Evolutionary conservation across 352 stramenopile genomes (phyloP).

Genomic region (Phytopythium mirpurense): DNA sequence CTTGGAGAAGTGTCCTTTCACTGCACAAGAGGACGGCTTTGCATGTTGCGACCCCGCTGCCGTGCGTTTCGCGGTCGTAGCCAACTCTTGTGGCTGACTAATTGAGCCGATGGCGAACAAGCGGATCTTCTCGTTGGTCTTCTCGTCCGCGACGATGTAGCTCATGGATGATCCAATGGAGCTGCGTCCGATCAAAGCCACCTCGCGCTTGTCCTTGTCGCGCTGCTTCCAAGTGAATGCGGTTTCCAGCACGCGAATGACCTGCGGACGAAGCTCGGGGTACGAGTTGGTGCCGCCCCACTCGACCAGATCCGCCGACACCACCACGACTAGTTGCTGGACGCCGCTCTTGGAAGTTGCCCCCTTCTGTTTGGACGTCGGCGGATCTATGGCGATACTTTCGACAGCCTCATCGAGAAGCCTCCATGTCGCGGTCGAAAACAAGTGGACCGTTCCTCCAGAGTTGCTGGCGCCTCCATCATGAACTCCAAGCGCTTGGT

Average conservation of each 20-base stretch:
- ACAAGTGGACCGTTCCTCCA: constrained; percentile 21
- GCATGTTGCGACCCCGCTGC: constrained; percentile 4
- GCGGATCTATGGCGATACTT: neutral
- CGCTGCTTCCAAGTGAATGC: constrained; percentile 63
- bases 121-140: constrained; percentile 39
- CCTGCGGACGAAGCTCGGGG: constrained; percentile 31
- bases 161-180: constrained; percentile 30
- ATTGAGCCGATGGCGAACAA: constrained; percentile 56
- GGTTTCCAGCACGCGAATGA: constrained; percentile 57
- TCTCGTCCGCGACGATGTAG: constrained; percentile 57
- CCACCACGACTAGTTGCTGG: constrained; percentile 50
- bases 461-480: neutral
- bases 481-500: neutral
- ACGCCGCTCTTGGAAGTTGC: constrained; percentile 5
- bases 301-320: constrained; percentile 43
- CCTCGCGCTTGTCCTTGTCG: constrained; percentile 20
- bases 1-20: constrained; percentile 69
- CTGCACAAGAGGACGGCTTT: neutral
- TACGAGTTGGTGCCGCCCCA: constrained; percentile 25
- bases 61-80: constrained; percentile 5
- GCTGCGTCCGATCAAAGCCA: constrained; percentile 38
- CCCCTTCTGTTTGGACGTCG: constrained; percentile 12
- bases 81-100: constrained; percentile 26
- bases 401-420: constrained; percentile 49
- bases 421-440: constrained; percentile 58